These are phyloP conservation scores for Phytopythium oedochilum DNA, from an alignment of 352 stramenopile species.

Conservation along the genomic window DNA sequence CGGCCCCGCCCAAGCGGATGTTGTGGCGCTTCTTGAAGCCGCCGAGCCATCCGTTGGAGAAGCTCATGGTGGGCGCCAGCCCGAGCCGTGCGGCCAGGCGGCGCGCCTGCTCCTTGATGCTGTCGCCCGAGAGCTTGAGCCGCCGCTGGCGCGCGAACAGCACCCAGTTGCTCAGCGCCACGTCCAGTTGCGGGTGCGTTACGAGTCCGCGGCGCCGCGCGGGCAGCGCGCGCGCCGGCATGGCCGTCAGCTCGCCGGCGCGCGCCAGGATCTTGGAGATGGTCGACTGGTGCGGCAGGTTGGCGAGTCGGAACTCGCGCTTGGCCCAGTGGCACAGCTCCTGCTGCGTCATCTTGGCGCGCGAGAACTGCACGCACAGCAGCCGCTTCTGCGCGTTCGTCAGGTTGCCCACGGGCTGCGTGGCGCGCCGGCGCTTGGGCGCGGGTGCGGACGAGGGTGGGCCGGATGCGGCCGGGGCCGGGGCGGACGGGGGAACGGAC, in stretches of 20 bases:
- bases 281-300: conserved; percentile 53
- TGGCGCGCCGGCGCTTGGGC: conserved; percentile 27
- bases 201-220: conserved; percentile 35
- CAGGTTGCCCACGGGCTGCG: conserved; percentile 52
- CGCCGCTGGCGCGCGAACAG: conserved; percentile 39
- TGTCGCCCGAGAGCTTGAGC: conserved; percentile 49
- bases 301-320: conserved; percentile 47
- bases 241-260: conserved; percentile 37
- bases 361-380: conserved; percentile 53
- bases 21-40: conserved; percentile 67
- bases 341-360: conserved; percentile 58
- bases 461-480: not conserved
- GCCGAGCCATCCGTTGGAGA: conserved; percentile 62
- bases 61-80: conserved; percentile 39
- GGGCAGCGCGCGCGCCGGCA: conserved; percentile 36
- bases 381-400: conserved; percentile 57
- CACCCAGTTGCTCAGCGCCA: conserved; percentile 59
- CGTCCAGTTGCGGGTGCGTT: conserved; percentile 52
- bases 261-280: conserved; percentile 63
- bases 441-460: no score
- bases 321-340: conserved; percentile 59
- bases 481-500: not conserved
- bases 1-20: conserved; percentile 32
- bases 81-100: conserved; percentile 33
- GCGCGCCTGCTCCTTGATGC: conserved; percentile 55